Evolutionary conservation across 1,284 basidiomycete species (phyloP).

Genomic region (Ceratobasidium papillatum): DNA sequence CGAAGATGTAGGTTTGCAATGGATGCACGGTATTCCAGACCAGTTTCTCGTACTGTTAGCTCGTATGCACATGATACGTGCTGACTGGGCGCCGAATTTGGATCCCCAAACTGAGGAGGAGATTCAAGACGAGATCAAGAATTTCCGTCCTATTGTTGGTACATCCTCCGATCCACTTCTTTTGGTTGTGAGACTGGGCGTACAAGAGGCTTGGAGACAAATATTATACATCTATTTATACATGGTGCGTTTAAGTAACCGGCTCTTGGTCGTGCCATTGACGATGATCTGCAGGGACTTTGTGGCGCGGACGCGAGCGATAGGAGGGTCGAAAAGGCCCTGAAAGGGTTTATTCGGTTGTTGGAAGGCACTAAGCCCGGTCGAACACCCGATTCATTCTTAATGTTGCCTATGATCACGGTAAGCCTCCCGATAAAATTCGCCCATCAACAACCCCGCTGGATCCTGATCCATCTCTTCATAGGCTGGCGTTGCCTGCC

Average conservation of each 20-base stretch:
- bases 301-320: slow-evolving; percentile 19
- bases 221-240: slow-evolving; percentile 14
- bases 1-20: slow-evolving; percentile 14
- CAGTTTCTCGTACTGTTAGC: slow-evolving; percentile 18
- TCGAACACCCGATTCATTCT: slow-evolving; percentile 26
- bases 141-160: background rate
- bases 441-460: background rate
- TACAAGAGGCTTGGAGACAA: slow-evolving; percentile 35
- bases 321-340: slow-evolving; percentile 2
- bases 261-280: background rate
- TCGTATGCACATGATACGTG: slow-evolving; percentile 21
- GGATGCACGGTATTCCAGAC: slow-evolving; percentile 33
- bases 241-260: background rate
- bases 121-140: background rate
- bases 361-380: slow-evolving; percentile 31
- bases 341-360: slow-evolving; percentile 16
- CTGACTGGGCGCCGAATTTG: slow-evolving; percentile 20
- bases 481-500: slow-evolving; percentile 11
- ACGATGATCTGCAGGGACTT: background rate
- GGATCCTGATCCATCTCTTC: background rate
- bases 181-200: slow-evolving; percentile 16
- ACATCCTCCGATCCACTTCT: slow-evolving; percentile 13
- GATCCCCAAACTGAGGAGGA: slow-evolving; percentile 12
- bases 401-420: slow-evolving; percentile 16
- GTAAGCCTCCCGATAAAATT: background rate